Percentiles rank a stretch among this genome's conserved stretches.
Conservation (phyloP, 2,329 filamentous ascomycete genomes). For the Alternaria incomplexa region DNA sequence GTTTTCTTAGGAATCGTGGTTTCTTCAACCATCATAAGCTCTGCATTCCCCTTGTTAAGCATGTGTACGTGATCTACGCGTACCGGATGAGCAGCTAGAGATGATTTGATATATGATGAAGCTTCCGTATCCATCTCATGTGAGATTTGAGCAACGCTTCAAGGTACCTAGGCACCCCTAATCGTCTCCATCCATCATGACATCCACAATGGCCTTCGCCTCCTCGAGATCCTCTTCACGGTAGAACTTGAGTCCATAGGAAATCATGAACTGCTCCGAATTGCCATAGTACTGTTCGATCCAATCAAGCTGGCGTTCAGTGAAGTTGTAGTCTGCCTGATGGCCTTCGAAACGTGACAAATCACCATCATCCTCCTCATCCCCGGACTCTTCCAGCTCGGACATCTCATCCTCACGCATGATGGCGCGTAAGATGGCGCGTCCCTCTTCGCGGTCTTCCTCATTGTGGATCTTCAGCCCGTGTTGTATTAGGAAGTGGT, state of each 20-base stretch:
- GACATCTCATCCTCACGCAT: not conserved
- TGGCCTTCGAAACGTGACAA: slow-evolving; percentile 8
- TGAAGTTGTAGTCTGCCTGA: slow-evolving; percentile 15
- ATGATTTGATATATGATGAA: not conserved
- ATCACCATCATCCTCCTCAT: slow-evolving; percentile 1
- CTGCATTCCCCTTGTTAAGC: not conserved
- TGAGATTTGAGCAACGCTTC: not conserved
- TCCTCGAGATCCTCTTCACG: slow-evolving; percentile 17
- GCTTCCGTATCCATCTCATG: not conserved
- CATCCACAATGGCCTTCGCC: slow-evolving; percentile 10
- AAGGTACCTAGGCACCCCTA: not conserved
- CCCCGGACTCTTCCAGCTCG: not conserved
- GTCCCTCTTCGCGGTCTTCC: slow-evolving; percentile 47
- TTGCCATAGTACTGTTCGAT: slow-evolving; percentile 17
- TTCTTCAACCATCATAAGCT: not conserved
- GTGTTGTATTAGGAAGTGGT: slow-evolving; percentile 40
- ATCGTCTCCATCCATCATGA: slow-evolving; percentile 5
- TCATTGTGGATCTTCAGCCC: slow-evolving; percentile 47
- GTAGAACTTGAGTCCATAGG: slow-evolving; percentile 22
- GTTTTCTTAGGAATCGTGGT: too few species aligned
- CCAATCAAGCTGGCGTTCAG: slow-evolving; percentile 8
- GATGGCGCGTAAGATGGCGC: slow-evolving; percentile 35
- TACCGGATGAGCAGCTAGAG: not conserved
- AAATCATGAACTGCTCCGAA: slow-evolving; percentile 17
- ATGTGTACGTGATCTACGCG: not conserved